Conservation (phyloP, 1,139 yeast genomes). For the Lodderomyces metapsilosis region DNA sequence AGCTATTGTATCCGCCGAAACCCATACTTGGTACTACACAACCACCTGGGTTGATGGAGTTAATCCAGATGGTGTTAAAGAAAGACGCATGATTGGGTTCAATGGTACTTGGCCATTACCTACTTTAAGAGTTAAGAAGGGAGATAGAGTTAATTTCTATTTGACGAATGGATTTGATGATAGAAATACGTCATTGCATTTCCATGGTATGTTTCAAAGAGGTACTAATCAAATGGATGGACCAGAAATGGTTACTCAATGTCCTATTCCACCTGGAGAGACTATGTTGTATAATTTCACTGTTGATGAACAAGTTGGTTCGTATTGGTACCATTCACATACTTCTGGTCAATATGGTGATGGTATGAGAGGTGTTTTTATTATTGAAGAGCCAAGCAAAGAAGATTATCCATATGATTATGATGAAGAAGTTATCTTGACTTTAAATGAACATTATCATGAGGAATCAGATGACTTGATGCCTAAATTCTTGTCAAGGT, state of each 20-base stretch:
- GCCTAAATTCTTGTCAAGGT: slow-evolving; percentile 52
- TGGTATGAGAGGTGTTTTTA: slow-evolving; percentile 69
- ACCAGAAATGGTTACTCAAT: slow-evolving; percentile 73
- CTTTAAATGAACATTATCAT: slow-evolving; percentile 66
- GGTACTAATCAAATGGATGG: slow-evolving; percentile 71
- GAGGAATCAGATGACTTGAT: slow-evolving; percentile 44
- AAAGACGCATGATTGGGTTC: slow-evolving; percentile 59
- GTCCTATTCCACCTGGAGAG: slow-evolving; percentile 70
- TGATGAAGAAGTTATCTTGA: slow-evolving; percentile 60
- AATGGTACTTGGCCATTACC: slow-evolving; percentile 78
- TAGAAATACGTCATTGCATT: slow-evolving; percentile 63
- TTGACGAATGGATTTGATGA: slow-evolving; percentile 57
- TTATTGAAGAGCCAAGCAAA: slow-evolving; percentile 52
- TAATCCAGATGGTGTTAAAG: slow-evolving; percentile 60
- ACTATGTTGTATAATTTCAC: slow-evolving; percentile 65
- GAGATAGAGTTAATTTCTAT: slow-evolving; percentile 59
- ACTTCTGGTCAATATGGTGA: slow-evolving; percentile 75
- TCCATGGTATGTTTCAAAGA: slow-evolving; percentile 72
- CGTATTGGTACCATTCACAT: slow-evolving; percentile 85
- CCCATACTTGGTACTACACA: slow-evolving; percentile 53
- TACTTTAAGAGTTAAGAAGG: slow-evolving; percentile 57
- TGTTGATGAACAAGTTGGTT: slow-evolving; percentile 64
- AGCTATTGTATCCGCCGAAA: slow-evolving; percentile 31
- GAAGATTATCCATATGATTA: slow-evolving; percentile 54
- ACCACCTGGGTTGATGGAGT: slow-evolving; percentile 51